A percentile compares a stretch with the other conserved stretches of the same genome.
Conservation (phyloP, 1,284 basidiomycete species). For the Tremellales sp. region DNA sequence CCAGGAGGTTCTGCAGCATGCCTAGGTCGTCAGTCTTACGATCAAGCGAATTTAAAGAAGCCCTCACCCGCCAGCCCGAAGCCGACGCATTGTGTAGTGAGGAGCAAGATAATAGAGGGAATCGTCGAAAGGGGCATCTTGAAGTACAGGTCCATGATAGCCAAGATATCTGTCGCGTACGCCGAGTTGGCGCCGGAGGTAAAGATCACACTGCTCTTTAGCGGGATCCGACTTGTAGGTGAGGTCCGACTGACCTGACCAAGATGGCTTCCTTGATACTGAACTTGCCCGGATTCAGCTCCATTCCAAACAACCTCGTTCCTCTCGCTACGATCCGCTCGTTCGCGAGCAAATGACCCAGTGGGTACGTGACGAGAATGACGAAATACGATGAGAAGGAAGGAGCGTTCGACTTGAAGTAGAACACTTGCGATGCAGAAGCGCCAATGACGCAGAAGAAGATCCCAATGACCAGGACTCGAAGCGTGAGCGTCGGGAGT, state of each 20-base stretch:
- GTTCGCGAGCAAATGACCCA: conserved; percentile 48
- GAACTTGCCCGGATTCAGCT: conserved; percentile 53
- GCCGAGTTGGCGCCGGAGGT: conserved; percentile 50
- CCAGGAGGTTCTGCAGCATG: conserved; percentile 47
- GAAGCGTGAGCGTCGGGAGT: conserved; percentile 53
- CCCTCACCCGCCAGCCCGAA: conserved; percentile 52
- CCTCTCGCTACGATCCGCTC: conserved; percentile 28
- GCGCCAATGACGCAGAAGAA: conserved; percentile 55
- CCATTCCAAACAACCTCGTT: conserved; percentile 32
- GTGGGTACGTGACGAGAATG: conserved; percentile 52
- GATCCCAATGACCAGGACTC: conserved; percentile 53
- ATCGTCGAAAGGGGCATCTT: conserved; percentile 43
- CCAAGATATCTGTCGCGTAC: conserved; percentile 50
- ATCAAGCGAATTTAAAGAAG: conserved; percentile 1
- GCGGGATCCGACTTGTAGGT: not conserved
- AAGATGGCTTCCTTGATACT: conserved; percentile 50
- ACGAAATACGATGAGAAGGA: conserved; percentile 56
- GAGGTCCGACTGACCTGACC: conserved; percentile 29
- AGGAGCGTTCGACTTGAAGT: conserved; percentile 53
- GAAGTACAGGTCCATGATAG: conserved; percentile 51
- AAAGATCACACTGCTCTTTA: conserved; percentile 47
- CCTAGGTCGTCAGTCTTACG: conserved; percentile 18
- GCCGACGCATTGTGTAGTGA: conserved; percentile 55
- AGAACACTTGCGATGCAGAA: conserved; percentile 50
- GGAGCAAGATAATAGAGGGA: conserved; percentile 54